Evolutionary conservation across 805 yeast species (phyloP).

Genomic region (Kodamaea laetipori): DNA sequence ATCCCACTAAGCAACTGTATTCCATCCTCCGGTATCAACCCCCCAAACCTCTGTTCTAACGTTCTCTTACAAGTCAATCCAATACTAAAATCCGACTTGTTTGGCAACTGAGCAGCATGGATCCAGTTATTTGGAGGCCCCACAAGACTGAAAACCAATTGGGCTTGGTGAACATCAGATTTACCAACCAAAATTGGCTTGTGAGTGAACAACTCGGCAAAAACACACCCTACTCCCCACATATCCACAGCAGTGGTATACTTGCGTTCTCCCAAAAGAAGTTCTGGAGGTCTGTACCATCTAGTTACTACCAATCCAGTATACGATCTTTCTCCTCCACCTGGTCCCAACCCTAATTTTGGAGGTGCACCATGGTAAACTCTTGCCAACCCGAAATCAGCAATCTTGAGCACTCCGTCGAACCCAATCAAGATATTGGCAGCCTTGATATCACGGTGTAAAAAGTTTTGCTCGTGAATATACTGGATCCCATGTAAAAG

Average conservation of each 20-base stretch:
- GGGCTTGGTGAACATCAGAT: conserved; percentile 86
- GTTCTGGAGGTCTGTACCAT: conserved; percentile 97
- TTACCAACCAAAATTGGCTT: conserved; percentile 85
- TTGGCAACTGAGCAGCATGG: conserved; percentile 58
- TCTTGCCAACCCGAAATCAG: conserved; percentile 95
- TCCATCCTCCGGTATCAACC: conserved; percentile 47
- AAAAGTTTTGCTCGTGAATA: conserved; percentile 60
- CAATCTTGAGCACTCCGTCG: conserved; percentile 79
- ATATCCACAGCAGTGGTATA: conserved; percentile 95
- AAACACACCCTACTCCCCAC: conserved; percentile 97
- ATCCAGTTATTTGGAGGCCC: conserved; percentile 83
- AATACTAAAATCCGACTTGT: conserved; percentile 46
- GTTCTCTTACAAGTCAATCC: conserved; percentile 50
- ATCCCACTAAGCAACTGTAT: conserved; percentile 61
- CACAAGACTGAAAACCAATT: conserved; percentile 71
- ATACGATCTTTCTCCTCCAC: conserved; percentile 55
- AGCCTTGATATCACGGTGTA: conserved; percentile 92
- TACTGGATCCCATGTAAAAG: conserved; percentile 78
- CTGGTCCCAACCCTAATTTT: conserved; percentile 51
- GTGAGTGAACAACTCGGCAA: conserved; percentile 83
- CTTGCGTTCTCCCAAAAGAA: conserved; percentile 77
- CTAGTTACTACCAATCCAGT: conserved; percentile 84
- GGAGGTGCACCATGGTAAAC: conserved; percentile 66
- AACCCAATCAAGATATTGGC: conserved; percentile 87
- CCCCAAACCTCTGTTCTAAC: conserved; percentile 51